Conservation (phyloP, 2,329 filamentous ascomycete species). For the Escovopsis sp. region DNA sequence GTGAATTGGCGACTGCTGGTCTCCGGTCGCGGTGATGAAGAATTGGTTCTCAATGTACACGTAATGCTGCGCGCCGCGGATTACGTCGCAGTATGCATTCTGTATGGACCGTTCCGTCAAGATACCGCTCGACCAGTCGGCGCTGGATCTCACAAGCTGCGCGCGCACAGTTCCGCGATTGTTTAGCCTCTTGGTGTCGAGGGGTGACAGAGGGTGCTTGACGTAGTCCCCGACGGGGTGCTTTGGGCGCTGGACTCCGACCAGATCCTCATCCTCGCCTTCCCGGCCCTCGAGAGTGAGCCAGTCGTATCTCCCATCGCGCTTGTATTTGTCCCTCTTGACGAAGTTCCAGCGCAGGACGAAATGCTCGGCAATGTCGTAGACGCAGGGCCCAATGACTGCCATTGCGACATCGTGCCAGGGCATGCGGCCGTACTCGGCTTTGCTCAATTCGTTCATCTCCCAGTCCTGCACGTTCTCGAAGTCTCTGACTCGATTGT, state of each 20-base stretch:
- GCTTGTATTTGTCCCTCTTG: constrained; percentile 96
- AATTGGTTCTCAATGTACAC: constrained; percentile 99
- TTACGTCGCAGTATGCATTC: constrained; percentile 74
- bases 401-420: constrained; percentile 97
- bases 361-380: constrained; percentile 93
- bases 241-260: constrained; percentile 77
- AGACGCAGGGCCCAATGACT: constrained; percentile 74
- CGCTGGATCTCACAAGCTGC: constrained; percentile 78
- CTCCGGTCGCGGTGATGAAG: constrained; percentile 88
- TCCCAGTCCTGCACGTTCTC: constrained; percentile 85
- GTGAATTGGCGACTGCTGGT: constrained; percentile 72
- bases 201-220: constrained; percentile 58
- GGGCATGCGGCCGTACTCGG: constrained; percentile 87
- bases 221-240: constrained; percentile 82
- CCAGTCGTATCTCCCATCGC: constrained; percentile 73
- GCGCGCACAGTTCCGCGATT: constrained; percentile 62
- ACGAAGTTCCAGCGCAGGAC: constrained; percentile 91
- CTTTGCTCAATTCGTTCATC: constrained; percentile 80
- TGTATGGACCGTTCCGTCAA: constrained; percentile 73
- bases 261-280: constrained; percentile 66
- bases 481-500: constrained; percentile 94
- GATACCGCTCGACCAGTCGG: constrained; percentile 89
- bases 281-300: constrained; percentile 62
- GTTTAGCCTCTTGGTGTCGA: constrained; percentile 49
- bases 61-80: constrained; percentile 75